Evolutionary conservation across 2,329 filamentous ascomycete species (phyloP).

Genomic region (Chrysoporthe cubensis): DNA sequence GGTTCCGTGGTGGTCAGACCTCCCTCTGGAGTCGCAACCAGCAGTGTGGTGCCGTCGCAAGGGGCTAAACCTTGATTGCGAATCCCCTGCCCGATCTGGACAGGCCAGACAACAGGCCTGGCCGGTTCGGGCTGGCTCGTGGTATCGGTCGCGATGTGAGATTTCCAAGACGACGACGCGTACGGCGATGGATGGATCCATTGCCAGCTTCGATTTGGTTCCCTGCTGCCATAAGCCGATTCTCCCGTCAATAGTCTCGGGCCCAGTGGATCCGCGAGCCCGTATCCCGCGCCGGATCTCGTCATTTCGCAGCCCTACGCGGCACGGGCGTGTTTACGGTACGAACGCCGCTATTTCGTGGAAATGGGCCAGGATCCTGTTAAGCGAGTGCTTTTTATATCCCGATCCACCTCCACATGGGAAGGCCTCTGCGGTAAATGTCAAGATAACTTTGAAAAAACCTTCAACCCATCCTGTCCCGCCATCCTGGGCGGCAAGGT

Average conservation of each 20-base stretch:
- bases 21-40: neutral
- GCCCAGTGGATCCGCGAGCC: slow-evolving; percentile 7
- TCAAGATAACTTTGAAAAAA: neutral
- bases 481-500: neutral
- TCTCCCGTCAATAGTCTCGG: slow-evolving; percentile 7
- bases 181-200: neutral
- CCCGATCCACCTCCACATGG: slow-evolving; percentile 9
- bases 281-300: neutral
- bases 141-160: neutral
- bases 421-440: no score
- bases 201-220: neutral
- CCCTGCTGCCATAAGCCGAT: neutral
- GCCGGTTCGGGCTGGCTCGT: neutral
- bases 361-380: neutral
- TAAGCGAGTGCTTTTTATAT: slow-evolving; percentile 25
- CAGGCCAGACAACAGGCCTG: neutral
- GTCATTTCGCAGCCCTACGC: slow-evolving; percentile 1
- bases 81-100: neutral
- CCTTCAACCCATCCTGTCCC: neutral
- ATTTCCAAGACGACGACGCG: neutral
- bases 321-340: neutral
- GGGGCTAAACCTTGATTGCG: neutral
- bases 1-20: neutral
- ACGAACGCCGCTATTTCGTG: neutral
- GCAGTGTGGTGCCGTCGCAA: neutral